These are phyloP conservation scores for Aegilops tauschii DNA, from an alignment of 176 grass and related monocot species.

Conservation along the genomic window DNA sequence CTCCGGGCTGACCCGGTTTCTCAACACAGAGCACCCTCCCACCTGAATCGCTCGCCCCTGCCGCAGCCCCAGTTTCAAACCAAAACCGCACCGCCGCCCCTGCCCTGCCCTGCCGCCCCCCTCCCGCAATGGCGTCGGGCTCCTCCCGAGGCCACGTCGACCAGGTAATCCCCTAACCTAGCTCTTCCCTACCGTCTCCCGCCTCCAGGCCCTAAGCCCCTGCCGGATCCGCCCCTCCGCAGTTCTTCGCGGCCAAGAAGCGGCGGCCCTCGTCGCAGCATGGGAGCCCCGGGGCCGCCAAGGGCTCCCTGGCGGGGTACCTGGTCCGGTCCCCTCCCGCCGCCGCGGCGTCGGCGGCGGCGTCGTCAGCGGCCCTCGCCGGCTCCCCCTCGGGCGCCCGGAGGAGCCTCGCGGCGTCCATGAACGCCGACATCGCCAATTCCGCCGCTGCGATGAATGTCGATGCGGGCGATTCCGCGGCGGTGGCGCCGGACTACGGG, in stretches of 20 bases:
- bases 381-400: slow-evolving; percentile 25
- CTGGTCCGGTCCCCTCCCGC: slow-evolving; percentile 37
- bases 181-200: neutral
- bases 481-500: neutral
- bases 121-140: slow-evolving; percentile 56
- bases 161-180: slow-evolving; percentile 59
- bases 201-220: neutral
- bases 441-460: slow-evolving; percentile 2
- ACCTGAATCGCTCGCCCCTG: no score
- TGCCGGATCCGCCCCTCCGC: neutral
- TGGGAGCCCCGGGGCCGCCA: slow-evolving; percentile 44
- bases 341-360: neutral
- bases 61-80: slow-evolving; percentile 17
- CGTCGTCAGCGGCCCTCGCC: neutral
- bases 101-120: neutral
- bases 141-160: slow-evolving; percentile 59
- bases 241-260: slow-evolving; percentile 94
- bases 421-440: slow-evolving; percentile 21
- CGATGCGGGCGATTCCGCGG: neutral
- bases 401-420: slow-evolving; percentile 39
- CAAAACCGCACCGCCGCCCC: neutral
- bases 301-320: slow-evolving; percentile 51
- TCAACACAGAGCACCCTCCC: neutral
- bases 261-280: slow-evolving; percentile 35
- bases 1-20: no score